phyloP scores from a whole-genome alignment of 345 rosid species.

The Lepidium sativum region DNA sequence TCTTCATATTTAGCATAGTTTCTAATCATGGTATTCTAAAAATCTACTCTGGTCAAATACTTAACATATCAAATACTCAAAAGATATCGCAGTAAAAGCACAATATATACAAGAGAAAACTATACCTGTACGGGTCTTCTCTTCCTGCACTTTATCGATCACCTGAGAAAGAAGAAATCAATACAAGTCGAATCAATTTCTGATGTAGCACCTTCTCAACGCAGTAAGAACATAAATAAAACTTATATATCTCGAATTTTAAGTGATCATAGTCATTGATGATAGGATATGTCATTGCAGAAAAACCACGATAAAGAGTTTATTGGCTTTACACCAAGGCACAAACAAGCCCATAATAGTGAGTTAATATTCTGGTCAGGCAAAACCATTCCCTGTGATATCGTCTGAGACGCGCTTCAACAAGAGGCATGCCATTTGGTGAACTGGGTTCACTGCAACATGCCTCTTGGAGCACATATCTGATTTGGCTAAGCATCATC shows the following conservation, averaged over 20 bases:
- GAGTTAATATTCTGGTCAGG: conserved; percentile 25
- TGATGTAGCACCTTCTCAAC: neutral
- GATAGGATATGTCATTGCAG: neutral
- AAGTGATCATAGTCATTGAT: neutral
- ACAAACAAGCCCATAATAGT: no score
- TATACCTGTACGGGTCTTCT: conserved; percentile 28
- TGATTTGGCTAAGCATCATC: conserved; percentile 36
- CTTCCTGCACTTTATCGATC: conserved; percentile 30
- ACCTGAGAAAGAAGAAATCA: conserved; percentile 5
- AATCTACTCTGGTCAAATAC: neutral
- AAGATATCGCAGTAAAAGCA: neutral
- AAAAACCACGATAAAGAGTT: no score
- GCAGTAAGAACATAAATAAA: neutral
- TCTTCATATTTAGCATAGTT: neutral
- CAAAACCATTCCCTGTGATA: conserved; percentile 30
- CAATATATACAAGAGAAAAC: neutral
- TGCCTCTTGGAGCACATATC: conserved; percentile 28
- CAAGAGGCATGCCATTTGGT: conserved; percentile 4
- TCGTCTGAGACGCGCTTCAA: conserved; percentile 27
- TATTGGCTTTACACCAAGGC: no score
- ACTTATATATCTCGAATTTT: neutral
- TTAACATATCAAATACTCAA: neutral
- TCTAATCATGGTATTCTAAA: neutral
- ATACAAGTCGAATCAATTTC: neutral
- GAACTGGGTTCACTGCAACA: neutral